Percentiles rank a stretch among this genome's conserved stretches.
These are phyloP conservation scores for Litchi chinensis DNA, from an alignment of 345 rosid species.

Conservation along the genomic window DNA sequence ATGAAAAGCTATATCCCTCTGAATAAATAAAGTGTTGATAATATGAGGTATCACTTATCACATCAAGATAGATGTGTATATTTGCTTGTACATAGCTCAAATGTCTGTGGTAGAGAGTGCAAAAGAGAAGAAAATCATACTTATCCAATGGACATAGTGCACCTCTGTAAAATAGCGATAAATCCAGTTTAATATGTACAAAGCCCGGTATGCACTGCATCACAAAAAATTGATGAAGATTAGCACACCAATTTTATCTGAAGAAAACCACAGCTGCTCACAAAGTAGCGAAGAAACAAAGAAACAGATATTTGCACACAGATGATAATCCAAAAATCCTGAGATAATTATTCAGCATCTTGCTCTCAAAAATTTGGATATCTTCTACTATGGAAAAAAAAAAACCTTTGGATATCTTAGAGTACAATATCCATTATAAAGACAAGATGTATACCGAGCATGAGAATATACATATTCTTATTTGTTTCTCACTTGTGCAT, in stretches of 20 bases:
- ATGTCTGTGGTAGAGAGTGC: not conserved
- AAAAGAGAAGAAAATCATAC: slow-evolving; percentile 43
- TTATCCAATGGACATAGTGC: slow-evolving; percentile 74
- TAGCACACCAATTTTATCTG: not conserved
- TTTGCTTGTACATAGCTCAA: not conserved
- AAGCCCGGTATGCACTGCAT: slow-evolving; percentile 67
- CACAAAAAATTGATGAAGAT: not conserved
- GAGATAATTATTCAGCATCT: not conserved
- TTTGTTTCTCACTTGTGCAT: not conserved
- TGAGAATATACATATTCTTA: not conserved
- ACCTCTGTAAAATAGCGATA: slow-evolving; percentile 76
- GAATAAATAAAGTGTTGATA: not conserved
- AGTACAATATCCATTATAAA: not conserved
- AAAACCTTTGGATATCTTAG: not conserved
- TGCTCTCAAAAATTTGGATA: not conserved
- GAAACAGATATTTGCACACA: not conserved
- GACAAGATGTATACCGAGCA: not conserved
- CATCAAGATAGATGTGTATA: not conserved
- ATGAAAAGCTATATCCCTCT: not conserved
- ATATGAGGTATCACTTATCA: not conserved
- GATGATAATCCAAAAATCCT: not conserved
- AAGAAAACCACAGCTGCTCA: slow-evolving; percentile 5
- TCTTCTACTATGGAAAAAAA: not conserved
- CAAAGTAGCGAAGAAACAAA: not conserved
- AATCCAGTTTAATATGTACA: slow-evolving; percentile 79